Evolutionary conservation across 2,329 filamentous ascomycete species (phyloP).

Genomic region (Pseudogymnoascus pannorum): DNA sequence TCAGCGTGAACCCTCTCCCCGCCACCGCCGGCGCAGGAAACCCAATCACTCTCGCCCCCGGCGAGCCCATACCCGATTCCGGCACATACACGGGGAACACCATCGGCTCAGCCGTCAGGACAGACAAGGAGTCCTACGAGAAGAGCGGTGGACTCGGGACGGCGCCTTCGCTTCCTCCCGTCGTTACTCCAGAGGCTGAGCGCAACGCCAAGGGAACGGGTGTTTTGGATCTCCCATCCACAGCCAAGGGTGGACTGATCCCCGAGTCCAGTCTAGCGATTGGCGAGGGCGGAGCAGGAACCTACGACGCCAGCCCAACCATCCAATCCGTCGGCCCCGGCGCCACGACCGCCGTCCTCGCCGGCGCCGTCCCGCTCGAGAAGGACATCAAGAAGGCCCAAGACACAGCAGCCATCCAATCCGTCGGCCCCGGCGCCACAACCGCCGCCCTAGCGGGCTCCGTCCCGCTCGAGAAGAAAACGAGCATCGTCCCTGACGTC

Average conservation of each 20-base stretch:
- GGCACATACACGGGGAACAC: conserved; percentile 59
- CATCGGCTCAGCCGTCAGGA: conserved; percentile 62
- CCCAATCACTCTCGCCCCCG: conserved; percentile 70
- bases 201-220: conserved; percentile 28
- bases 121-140: conserved; percentile 82
- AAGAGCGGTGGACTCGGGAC: conserved; percentile 56
- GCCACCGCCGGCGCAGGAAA: conserved; percentile 62
- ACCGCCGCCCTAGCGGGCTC: conserved; percentile 36
- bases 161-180: conserved; percentile 26
- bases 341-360: conserved; percentile 35
- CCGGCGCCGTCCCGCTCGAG: conserved; percentile 37
- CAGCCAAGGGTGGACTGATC: conserved; percentile 55
- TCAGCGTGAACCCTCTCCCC: conserved; percentile 56
- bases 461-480: conserved; percentile 35
- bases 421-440: conserved; percentile 38
- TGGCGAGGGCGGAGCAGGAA: conserved; percentile 33
- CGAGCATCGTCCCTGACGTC: conserved; percentile 48
- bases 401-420: conserved; percentile 35
- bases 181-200: conserved; percentile 36
- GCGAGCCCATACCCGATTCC: conserved; percentile 69
- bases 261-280: conserved; percentile 79
- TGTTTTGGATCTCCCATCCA: conserved; percentile 44
- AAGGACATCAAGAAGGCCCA: conserved; percentile 15
- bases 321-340: conserved; percentile 39
- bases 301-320: conserved; percentile 44